Evolutionary conservation across 805 yeast species (phyloP).

Genomic region (Zygoascus biomembranicola): DNA sequence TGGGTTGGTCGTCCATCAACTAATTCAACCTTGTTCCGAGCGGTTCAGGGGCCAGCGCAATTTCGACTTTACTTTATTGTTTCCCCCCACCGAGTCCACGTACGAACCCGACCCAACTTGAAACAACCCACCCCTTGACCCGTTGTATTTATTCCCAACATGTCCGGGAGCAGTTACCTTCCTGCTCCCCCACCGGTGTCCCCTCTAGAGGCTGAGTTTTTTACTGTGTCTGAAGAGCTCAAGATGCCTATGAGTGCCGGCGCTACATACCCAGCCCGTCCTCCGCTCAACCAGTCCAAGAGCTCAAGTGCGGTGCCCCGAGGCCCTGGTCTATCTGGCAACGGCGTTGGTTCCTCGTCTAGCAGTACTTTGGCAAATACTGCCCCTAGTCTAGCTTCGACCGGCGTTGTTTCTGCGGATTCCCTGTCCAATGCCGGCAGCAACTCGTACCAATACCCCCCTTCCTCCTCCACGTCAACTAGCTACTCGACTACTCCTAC

Average conservation of each 20-base stretch:
- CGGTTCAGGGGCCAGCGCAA: too few relatives aligned
- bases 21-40: too few relatives aligned
- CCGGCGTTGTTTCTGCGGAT: neutral
- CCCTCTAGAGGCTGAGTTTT: slow-evolving; percentile 20
- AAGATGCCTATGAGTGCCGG: slow-evolving; percentile 1
- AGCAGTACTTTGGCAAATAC: neutral
- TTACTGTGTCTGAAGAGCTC: slow-evolving; percentile 6
- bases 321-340: neutral
- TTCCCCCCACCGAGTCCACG: neutral
- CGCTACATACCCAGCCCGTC: slow-evolving; percentile 4
- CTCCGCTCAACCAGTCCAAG: slow-evolving; percentile 1
- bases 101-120: neutral
- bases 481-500: neutral
- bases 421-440: neutral
- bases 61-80: neutral
- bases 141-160: neutral
- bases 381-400: neutral
- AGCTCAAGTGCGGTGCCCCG: neutral
- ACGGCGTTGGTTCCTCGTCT: neutral
- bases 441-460: neutral
- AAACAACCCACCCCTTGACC: neutral
- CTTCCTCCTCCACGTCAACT: neutral
- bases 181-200: slow-evolving; percentile 24
- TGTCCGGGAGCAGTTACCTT: slow-evolving; percentile 9
- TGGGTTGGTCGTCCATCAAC: too few relatives aligned